phyloP scores from a whole-genome alignment of 495 filamentous ascomycete species.

The Copromyces sp. region DNA sequence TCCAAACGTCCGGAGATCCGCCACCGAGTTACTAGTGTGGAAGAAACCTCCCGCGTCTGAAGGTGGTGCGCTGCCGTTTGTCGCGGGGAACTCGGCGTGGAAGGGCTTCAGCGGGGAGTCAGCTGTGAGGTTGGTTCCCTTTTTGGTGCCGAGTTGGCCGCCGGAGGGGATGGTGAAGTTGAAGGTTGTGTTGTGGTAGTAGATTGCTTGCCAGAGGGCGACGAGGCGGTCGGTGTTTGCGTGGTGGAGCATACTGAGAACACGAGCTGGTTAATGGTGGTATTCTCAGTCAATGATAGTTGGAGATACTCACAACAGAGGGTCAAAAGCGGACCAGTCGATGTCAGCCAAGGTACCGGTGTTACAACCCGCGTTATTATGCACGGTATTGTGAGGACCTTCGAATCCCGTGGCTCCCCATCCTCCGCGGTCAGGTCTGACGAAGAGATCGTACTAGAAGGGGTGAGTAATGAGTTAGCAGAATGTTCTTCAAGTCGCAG shows the following conservation, averaged over 20 bases:
- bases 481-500: neutral
- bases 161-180: constrained; percentile 7
- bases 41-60: constrained; percentile 10
- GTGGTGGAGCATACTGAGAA: constrained; percentile 29
- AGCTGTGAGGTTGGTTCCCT: constrained; percentile 22
- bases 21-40: constrained; percentile 30
- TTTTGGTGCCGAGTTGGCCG: constrained; percentile 24
- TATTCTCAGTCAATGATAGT: neutral
- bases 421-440: constrained; percentile 11
- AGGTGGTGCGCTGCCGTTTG: neutral
- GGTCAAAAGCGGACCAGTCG: constrained; percentile 26
- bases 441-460: constrained; percentile 28
- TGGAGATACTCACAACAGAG: constrained; percentile 24
- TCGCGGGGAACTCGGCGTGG: constrained; percentile 16
- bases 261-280: neutral
- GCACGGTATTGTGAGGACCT: constrained; percentile 24
- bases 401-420: constrained; percentile 24
- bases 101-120: constrained; percentile 38
- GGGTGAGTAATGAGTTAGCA: neutral
- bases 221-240: constrained; percentile 40
- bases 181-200: constrained; percentile 22
- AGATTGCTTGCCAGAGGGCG: constrained; percentile 32
- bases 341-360: constrained; percentile 20
- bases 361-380: constrained; percentile 21
- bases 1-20: constrained; percentile 24